Conservation (phyloP, 78 protist genomes). For the Creolimax fragrantissima region DNA sequence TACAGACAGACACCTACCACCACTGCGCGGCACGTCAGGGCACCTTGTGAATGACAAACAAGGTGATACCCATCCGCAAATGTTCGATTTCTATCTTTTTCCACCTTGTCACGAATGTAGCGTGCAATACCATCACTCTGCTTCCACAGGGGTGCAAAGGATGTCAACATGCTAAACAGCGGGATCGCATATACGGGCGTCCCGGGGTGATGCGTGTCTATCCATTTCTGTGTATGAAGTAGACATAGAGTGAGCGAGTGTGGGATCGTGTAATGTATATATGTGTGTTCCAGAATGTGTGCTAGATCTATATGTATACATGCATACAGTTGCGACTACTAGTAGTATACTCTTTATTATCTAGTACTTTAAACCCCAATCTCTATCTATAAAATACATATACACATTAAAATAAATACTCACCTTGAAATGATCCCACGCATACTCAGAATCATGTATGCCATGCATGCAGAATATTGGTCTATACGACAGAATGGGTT, state of each 20-base stretch:
- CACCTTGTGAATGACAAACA: neutral
- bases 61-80: neutral
- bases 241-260: neutral
- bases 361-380: too few relatives aligned
- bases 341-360: too few relatives aligned
- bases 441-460: neutral
- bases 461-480: neutral
- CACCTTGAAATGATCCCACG: neutral
- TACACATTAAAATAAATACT: neutral
- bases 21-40: neutral
- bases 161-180: neutral
- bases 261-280: neutral
- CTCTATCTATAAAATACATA: neutral
- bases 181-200: neutral
- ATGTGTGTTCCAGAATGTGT: neutral
- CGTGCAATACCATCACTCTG: neutral
- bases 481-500: too few relatives aligned
- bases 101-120: neutral
- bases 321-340: too few relatives aligned
- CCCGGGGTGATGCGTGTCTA: neutral
- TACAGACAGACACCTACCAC: neutral
- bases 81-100: neutral
- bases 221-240: neutral
- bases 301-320: neutral
- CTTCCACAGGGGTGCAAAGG: neutral